Evolutionary conservation across 2,329 filamentous ascomycete species (phyloP).

Genomic region (Aspergillus phoenicis): DNA sequence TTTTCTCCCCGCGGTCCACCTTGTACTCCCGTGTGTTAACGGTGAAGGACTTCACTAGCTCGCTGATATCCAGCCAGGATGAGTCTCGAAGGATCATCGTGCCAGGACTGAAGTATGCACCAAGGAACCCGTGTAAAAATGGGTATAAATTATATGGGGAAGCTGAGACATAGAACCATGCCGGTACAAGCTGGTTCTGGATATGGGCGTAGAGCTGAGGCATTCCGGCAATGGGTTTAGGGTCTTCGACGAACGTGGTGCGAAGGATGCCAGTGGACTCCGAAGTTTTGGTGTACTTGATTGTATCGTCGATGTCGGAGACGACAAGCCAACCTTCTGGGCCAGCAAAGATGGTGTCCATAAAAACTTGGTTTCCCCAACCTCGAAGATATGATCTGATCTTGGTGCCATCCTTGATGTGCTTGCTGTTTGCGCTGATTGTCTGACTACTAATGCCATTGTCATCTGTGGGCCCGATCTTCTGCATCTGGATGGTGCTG

Average conservation of each 20-base stretch:
- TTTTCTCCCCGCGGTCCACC: conserved; percentile 73
- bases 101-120: conserved; percentile 71
- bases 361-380: conserved; percentile 51
- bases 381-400: conserved; percentile 39
- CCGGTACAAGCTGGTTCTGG: conserved; percentile 59
- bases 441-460: conserved; percentile 72
- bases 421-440: conserved; percentile 53
- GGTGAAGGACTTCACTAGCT: conserved; percentile 77
- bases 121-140: conserved; percentile 75
- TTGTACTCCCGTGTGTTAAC: conserved; percentile 86
- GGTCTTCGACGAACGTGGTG: conserved; percentile 78
- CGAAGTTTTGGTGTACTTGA: conserved; percentile 84
- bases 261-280: conserved; percentile 78
- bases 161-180: conserved; percentile 92
- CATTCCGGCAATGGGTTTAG: conserved; percentile 75
- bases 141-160: conserved; percentile 94
- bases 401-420: conserved; percentile 52
- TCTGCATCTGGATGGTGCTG: conserved; percentile 45
- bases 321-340: conserved; percentile 82
- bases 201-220: conserved; percentile 77
- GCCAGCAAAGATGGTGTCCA: conserved; percentile 73
- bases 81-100: conserved; percentile 83
- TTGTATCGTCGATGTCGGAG: conserved; percentile 92
- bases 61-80: conserved; percentile 81
- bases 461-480: conserved; percentile 68